A percentile compares a stretch with the other conserved stretches of the same genome.
Conservation (phyloP, 2,329 filamentous ascomycete genomes). For the Xylaria multiplex region DNA sequence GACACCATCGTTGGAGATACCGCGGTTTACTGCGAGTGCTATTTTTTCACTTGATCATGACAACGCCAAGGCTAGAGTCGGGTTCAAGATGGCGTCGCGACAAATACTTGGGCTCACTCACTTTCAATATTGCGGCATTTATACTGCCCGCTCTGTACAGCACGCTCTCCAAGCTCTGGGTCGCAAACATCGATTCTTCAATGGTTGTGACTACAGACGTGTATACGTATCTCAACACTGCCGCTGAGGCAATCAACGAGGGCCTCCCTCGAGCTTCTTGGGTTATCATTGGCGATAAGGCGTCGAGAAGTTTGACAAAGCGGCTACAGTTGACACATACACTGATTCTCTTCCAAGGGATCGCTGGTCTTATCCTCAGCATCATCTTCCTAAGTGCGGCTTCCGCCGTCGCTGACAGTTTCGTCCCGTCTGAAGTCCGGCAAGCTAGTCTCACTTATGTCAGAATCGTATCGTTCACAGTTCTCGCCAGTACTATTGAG, state of each 20-base stretch:
- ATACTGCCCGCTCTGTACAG: slow-evolving; percentile 72
- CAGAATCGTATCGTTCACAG: slow-evolving; percentile 70
- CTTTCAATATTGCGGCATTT: slow-evolving; percentile 72
- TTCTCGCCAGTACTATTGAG: slow-evolving; percentile 70
- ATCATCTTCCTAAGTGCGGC: slow-evolving; percentile 67
- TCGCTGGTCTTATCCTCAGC: slow-evolving; percentile 68
- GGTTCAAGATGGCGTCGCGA: slow-evolving; percentile 35
- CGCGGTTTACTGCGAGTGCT: background rate
- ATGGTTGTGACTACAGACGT: slow-evolving; percentile 71
- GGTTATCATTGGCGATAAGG: slow-evolving; percentile 73
- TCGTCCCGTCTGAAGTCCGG: slow-evolving; percentile 70
- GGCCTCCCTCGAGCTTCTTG: slow-evolving; percentile 75
- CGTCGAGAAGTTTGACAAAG: slow-evolving; percentile 60
- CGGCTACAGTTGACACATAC: slow-evolving; percentile 71
- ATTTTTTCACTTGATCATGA: slow-evolving; percentile 2
- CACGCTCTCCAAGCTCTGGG: slow-evolving; percentile 76
- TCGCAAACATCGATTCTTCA: slow-evolving; percentile 72
- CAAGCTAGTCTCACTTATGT: slow-evolving; percentile 70
- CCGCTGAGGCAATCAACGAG: slow-evolving; percentile 77
- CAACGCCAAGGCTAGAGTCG: background rate
- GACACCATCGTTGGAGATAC: slow-evolving; percentile 15
- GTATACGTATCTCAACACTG: slow-evolving; percentile 75
- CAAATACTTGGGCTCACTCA: slow-evolving; percentile 64
- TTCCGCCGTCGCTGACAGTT: slow-evolving; percentile 64
- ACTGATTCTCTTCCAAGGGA: slow-evolving; percentile 67